Conservation (phyloP, 352 stramenopile genomes). For the Globisporangium recalcitrans region DNA sequence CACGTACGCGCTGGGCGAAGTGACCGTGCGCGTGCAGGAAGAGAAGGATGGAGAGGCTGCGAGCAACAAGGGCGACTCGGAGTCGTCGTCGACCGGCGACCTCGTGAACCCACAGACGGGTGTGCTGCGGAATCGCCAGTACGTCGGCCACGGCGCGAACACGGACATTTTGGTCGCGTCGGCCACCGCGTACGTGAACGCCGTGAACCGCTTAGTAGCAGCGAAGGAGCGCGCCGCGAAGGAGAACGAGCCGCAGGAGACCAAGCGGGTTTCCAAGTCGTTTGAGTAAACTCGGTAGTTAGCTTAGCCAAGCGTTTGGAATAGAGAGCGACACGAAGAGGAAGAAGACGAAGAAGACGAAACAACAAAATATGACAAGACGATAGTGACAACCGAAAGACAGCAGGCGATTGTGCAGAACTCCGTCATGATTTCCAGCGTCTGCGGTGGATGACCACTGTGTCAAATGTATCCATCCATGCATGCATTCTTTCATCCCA, state of each 20-base stretch:
- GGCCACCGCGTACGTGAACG: conserved; percentile 85
- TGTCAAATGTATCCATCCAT: too few relatives aligned
- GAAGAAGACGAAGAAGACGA: not conserved
- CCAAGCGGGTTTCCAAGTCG: conserved; percentile 21
- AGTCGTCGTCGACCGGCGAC: conserved; percentile 23
- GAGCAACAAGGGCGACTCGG: conserved; percentile 10
- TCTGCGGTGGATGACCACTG: too few relatives aligned
- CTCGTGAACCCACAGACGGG: conserved; percentile 87
- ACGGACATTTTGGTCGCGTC: conserved; percentile 87
- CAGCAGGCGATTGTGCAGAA: not conserved
- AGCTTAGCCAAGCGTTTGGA: not conserved
- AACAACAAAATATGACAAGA: too few relatives aligned
- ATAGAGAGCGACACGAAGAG: not conserved
- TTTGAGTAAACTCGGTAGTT: conserved; percentile 18
- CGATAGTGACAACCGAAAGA: too few relatives aligned
- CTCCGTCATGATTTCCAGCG: too few relatives aligned
- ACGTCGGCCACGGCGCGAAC: conserved; percentile 86
- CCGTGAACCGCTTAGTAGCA: conserved; percentile 81
- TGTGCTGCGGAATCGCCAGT: conserved; percentile 73
- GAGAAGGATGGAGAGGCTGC: conserved; percentile 38
- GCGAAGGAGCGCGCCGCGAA: conserved; percentile 44
- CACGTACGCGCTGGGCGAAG: conserved; percentile 80
- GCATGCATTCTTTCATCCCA: too few relatives aligned
- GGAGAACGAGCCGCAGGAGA: conserved; percentile 15
- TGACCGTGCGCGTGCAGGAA: conserved; percentile 81